These are phyloP conservation scores for Marchantia polymorpha DNA, from an alignment of 225 moss, liverwort and hornwort genomes.

Conservation along the genomic window DNA sequence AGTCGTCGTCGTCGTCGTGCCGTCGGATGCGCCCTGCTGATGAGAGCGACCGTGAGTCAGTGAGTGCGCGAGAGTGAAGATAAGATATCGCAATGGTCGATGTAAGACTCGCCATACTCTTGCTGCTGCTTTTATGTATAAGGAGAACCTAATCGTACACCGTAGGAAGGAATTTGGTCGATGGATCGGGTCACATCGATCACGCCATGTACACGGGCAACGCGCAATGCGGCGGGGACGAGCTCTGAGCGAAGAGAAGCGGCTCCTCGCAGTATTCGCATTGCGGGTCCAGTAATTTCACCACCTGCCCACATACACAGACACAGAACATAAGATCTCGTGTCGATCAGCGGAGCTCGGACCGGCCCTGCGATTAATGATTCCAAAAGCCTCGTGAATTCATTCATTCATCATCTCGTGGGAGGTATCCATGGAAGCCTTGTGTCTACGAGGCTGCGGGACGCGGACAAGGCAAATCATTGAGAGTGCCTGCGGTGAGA, in stretches of 20 bases:
- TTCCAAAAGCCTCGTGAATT: too few species aligned
- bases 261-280: slow-evolving; percentile 27
- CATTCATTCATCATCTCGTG: too few species aligned
- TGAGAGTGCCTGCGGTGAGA: neutral
- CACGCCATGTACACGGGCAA: slow-evolving; percentile 4
- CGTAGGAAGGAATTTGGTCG: too few species aligned
- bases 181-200: neutral
- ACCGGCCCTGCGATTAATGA: too few species aligned
- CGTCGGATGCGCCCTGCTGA: neutral
- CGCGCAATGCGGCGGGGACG: neutral
- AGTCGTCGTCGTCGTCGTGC: neutral
- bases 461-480: neutral
- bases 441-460: neutral
- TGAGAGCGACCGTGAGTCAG: neutral
- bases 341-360: neutral
- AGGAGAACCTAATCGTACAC: too few species aligned
- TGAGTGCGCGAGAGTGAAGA: neutral
- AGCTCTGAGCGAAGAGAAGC: neutral
- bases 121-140: too few species aligned
- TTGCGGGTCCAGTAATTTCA: slow-evolving; percentile 17
- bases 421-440: neutral
- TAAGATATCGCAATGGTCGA: neutral
- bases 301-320: slow-evolving; percentile 8
- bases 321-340: neutral
- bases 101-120: neutral